Conservation (phyloP, 208 protist genomes). For the Porcisia hertigi region DNA sequence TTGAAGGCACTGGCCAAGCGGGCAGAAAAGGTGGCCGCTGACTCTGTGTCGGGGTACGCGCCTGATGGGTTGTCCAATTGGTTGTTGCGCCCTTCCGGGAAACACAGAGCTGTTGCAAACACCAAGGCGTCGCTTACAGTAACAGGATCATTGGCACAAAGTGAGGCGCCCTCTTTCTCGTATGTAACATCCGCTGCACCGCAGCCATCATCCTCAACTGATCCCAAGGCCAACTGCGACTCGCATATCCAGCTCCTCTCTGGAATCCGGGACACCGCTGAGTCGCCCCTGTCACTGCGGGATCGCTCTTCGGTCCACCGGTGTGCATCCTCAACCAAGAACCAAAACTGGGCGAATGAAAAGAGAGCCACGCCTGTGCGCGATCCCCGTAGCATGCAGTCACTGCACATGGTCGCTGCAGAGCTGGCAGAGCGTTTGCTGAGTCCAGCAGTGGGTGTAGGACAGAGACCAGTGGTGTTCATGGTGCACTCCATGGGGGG, state of each 20-base stretch:
- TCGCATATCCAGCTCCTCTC: not conserved
- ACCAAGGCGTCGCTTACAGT: not conserved
- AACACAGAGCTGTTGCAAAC: not conserved
- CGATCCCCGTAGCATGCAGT: conserved; percentile 25
- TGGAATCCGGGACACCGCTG: conserved; percentile 1
- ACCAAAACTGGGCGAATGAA: not conserved
- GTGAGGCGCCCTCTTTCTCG: too few relatives aligned
- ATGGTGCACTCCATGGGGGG: conserved; percentile 71
- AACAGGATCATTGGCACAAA: not conserved
- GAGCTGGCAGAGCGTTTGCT: conserved; percentile 51
- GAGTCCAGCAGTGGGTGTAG: conserved; percentile 39
- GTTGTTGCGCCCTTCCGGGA: not conserved
- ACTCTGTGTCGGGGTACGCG: conserved; percentile 1
- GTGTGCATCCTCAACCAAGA: not conserved
- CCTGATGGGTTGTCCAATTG: not conserved
- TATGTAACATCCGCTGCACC: too few relatives aligned
- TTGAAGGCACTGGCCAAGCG: not conserved
- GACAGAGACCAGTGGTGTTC: conserved; percentile 60
- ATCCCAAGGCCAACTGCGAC: not conserved
- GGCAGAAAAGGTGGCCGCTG: not conserved
- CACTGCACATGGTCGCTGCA: conserved; percentile 45
- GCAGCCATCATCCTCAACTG: too few relatives aligned
- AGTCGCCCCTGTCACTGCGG: conserved; percentile 8
- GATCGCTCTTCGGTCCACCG: not conserved
- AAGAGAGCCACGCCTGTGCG: not conserved